A percentile compares a stretch with the other conserved stretches of the same genome.
These are phyloP conservation scores for Nannochloropsis gaditana DNA, from an alignment of 108 stramenopile genomes.

Conservation along the genomic window DNA sequence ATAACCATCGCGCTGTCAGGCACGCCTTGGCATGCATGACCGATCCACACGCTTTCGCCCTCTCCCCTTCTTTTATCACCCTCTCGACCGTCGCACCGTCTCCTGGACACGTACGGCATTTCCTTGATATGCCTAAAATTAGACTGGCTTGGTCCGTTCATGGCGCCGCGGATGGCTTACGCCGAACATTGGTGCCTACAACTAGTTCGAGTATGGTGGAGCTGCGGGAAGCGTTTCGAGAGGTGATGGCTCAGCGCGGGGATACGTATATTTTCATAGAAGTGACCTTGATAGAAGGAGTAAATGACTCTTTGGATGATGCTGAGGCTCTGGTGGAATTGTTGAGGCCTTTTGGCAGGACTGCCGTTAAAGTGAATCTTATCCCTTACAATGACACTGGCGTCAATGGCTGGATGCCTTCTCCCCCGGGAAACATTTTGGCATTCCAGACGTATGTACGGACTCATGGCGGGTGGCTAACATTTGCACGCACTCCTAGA, in stretches of 20 bases:
- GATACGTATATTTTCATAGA: slow-evolving; percentile 67
- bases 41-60: slow-evolving; percentile 58
- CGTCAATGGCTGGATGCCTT: not conserved
- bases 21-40: slow-evolving; percentile 58
- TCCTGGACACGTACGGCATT: slow-evolving; percentile 57
- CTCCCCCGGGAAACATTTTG: not conserved
- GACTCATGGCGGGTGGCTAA: not conserved
- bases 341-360: slow-evolving; percentile 57
- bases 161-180: slow-evolving; percentile 58
- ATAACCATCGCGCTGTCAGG: slow-evolving; percentile 54
- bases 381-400: slow-evolving; percentile 68
- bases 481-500: not conserved
- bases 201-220: slow-evolving; percentile 67
- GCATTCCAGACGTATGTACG: not conserved
- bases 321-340: slow-evolving; percentile 69
- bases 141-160: slow-evolving; percentile 10
- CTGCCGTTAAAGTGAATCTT: slow-evolving; percentile 63
- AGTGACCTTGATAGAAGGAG: slow-evolving; percentile 65
- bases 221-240: slow-evolving; percentile 63
- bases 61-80: slow-evolving; percentile 62
- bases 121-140: not conserved
- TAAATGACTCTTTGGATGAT: slow-evolving; percentile 70
- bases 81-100: slow-evolving; percentile 75
- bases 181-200: slow-evolving; percentile 68
- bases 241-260: slow-evolving; percentile 50